phyloP scores from a whole-genome alignment of 2,329 filamentous ascomycete species.

The Teratosphaeria pseudoeucalypti region DNA sequence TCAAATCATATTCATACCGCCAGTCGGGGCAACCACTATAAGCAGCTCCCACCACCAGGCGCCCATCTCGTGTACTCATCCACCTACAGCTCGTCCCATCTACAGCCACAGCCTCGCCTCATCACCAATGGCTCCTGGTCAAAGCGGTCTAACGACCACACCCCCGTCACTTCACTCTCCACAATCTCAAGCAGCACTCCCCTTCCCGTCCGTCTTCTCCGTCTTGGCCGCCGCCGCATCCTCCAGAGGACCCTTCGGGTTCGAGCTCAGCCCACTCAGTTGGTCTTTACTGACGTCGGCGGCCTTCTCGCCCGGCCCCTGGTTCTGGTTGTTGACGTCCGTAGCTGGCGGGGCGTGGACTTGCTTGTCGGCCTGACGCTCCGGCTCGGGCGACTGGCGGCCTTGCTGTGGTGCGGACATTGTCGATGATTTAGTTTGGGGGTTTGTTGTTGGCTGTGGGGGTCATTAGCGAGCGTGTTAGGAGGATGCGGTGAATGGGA shows the following conservation, averaged over 20 bases:
- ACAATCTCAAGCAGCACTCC: background rate
- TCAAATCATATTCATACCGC: slow-evolving; percentile 1
- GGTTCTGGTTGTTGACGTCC: slow-evolving; percentile 44
- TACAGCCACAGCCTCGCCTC: background rate
- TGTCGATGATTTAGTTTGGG: slow-evolving; percentile 23
- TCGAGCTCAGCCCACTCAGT: slow-evolving; percentile 48
- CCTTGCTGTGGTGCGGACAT: slow-evolving; percentile 57
- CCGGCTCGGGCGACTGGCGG: slow-evolving; percentile 68
- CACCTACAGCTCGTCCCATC: background rate
- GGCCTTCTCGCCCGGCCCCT: slow-evolving; percentile 31
- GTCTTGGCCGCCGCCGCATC: slow-evolving; percentile 53
- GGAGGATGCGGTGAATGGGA: background rate
- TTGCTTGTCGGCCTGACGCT: slow-evolving; percentile 56
- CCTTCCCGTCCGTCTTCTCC: slow-evolving; percentile 33
- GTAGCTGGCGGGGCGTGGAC: slow-evolving; percentile 48
- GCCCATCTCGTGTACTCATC: background rate
- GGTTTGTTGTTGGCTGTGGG: background rate
- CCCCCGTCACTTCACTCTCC: background rate
- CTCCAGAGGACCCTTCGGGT: slow-evolving; percentile 56
- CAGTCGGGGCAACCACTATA: background rate
- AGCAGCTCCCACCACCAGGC: background rate
- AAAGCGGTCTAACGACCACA: background rate
- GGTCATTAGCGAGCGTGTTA: background rate
- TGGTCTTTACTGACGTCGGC: slow-evolving; percentile 44
- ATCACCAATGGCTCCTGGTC: background rate